Evolutionary conservation across 1,284 basidiomycete species (phyloP).

Genomic region (Puccinia hordei): DNA sequence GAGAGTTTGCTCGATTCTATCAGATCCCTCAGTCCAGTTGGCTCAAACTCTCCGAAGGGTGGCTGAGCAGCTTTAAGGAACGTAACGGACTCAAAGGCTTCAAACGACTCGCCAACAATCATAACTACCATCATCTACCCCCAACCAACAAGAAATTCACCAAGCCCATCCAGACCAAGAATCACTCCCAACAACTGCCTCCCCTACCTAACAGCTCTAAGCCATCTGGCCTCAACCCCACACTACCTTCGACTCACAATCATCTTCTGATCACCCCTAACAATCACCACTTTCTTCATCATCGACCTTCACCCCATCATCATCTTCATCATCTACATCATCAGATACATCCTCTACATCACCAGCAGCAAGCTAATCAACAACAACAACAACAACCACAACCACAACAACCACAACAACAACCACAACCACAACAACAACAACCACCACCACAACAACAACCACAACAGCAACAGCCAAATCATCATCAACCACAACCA

Average conservation of each 20-base stretch:
- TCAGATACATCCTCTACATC: not conserved
- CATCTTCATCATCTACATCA: not conserved
- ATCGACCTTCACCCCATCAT: not conserved
- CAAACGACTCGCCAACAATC: slow-evolving; percentile 21
- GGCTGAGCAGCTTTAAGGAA: slow-evolving; percentile 35
- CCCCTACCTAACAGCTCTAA: no score
- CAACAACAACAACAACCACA: slow-evolving; percentile 24
- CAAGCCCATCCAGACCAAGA: no score
- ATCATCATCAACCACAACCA: not conserved
- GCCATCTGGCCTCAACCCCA: no score
- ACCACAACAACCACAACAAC: not conserved
- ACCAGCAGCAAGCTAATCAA: not conserved
- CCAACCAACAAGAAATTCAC: no score
- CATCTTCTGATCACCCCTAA: not conserved
- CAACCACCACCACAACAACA: not conserved
- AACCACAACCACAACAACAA: not conserved
- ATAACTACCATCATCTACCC: no score
- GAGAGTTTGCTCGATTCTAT: slow-evolving; percentile 26
- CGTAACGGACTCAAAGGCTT: slow-evolving; percentile 39
- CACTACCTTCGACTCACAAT: no score
- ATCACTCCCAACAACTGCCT: no score
- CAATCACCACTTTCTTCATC: not conserved
- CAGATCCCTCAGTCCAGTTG: slow-evolving; percentile 5
- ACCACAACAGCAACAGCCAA: not conserved
- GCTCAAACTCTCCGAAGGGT: slow-evolving; percentile 23